Percentiles rank a stretch among this genome's conserved stretches.
Conservation (phyloP, 345 rosid genomes). For the Camelina hispida region DNA sequence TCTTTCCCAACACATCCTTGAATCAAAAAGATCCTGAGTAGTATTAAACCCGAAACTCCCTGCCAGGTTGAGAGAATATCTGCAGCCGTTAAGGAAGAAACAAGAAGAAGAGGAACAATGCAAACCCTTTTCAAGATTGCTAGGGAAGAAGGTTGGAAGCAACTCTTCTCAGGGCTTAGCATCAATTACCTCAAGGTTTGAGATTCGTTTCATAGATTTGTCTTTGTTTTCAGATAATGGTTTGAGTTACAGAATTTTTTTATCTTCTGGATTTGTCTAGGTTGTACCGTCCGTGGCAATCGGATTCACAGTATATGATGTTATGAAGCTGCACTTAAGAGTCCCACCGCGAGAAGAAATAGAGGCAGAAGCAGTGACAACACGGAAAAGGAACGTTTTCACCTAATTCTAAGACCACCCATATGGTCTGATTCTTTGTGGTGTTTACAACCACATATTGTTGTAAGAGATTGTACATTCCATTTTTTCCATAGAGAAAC, state of each 20-base stretch:
- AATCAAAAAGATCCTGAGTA: background rate
- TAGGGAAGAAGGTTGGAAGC: conserved; percentile 93
- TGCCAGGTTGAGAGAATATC: conserved; percentile 72
- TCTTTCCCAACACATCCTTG: background rate
- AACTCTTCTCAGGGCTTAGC: conserved; percentile 89
- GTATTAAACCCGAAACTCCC: conserved; percentile 18
- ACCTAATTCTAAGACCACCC: conserved; percentile 37
- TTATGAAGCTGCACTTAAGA: conserved; percentile 74
- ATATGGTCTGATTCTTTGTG: conserved; percentile 30
- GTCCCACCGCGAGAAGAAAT: conserved; percentile 84
- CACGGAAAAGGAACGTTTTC: conserved; percentile 59
- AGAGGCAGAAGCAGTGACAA: conserved; percentile 52
- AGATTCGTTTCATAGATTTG: conserved; percentile 1
- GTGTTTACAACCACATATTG: conserved; percentile 32
- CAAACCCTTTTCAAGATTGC: conserved; percentile 67
- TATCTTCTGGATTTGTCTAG: conserved; percentile 42
- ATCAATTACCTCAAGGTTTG: conserved; percentile 88
- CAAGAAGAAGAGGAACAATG: conserved; percentile 65
- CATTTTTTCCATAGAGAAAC: conserved; percentile 50
- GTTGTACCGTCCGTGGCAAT: conserved; percentile 95
- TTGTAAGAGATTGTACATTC: conserved; percentile 37
- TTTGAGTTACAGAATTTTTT: background rate
- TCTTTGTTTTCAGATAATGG: conserved; percentile 2
- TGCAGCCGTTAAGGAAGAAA: conserved; percentile 52
- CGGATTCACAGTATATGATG: conserved; percentile 91